These are phyloP conservation scores for Ustilago loliicola DNA, from an alignment of 1,284 basidiomycete genomes.

Conservation along the genomic window DNA sequence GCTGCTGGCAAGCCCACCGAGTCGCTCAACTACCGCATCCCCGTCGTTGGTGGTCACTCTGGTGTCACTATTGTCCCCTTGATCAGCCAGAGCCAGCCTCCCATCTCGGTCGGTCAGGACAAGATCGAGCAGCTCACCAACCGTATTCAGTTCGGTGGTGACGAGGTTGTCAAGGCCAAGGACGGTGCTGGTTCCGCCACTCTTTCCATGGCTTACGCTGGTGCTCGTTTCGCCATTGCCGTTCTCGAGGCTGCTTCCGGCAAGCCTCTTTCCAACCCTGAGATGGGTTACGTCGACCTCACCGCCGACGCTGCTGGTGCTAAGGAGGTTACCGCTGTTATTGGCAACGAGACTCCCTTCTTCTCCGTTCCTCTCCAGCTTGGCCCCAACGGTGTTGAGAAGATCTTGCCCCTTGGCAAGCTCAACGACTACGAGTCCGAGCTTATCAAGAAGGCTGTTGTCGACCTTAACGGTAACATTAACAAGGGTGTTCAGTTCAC, in stretches of 20 bases:
- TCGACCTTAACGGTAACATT: slow-evolving; percentile 74
- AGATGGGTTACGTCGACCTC: slow-evolving; percentile 69
- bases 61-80: slow-evolving; percentile 96
- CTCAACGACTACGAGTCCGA: slow-evolving; percentile 73
- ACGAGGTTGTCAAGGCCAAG: slow-evolving; percentile 90
- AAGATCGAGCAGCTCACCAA: slow-evolving; percentile 80
- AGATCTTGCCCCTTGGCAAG: slow-evolving; percentile 74
- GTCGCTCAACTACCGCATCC: slow-evolving; percentile 75
- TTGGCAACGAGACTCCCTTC: slow-evolving; percentile 65
- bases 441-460: slow-evolving; percentile 73
- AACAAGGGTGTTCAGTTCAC: slow-evolving; percentile 71
- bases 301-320: slow-evolving; percentile 60
- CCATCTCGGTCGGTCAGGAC: slow-evolving; percentile 58
- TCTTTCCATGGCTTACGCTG: slow-evolving; percentile 88
- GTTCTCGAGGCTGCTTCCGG: slow-evolving; percentile 65
- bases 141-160: slow-evolving; percentile 91
- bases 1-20: slow-evolving; percentile 78
- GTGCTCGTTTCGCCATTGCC: slow-evolving; percentile 65
- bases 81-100: slow-evolving; percentile 80
- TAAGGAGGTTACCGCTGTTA: slow-evolving; percentile 58
- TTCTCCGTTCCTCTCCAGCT: slow-evolving; percentile 68
- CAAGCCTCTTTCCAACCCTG: slow-evolving; percentile 55
- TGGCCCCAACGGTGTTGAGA: slow-evolving; percentile 73
- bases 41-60: slow-evolving; percentile 95
- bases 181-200: slow-evolving; percentile 90